Conservation (phyloP, 345 rosid genomes). For the Salix purpurea region DNA sequence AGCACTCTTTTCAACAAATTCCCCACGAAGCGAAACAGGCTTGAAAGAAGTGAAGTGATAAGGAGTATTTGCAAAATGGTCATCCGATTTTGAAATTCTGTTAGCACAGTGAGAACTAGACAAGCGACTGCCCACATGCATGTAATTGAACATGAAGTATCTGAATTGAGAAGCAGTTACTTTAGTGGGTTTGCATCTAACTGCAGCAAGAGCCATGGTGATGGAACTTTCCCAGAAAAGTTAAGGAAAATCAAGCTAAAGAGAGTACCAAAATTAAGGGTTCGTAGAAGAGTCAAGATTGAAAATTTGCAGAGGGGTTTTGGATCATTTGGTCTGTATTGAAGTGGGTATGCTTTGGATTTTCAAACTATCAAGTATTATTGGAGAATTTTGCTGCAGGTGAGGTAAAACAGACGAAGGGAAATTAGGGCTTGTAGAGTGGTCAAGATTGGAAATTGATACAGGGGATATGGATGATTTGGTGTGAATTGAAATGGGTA, state of each 20-base stretch:
- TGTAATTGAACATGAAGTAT: conserved; percentile 47
- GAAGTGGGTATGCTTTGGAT: conserved; percentile 8
- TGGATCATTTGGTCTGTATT: conserved; percentile 9
- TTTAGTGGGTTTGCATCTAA: conserved; percentile 59
- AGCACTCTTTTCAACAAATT: conserved; percentile 43
- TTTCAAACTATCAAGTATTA: background rate
- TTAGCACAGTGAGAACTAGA: conserved; percentile 34
- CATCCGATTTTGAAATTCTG: conserved; percentile 43
- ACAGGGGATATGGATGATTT: conserved; percentile 1
- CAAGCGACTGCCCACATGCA: conserved; percentile 52
- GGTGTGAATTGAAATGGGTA: conserved; percentile 8
- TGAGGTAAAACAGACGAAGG: background rate
- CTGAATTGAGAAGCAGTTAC: conserved; percentile 65
- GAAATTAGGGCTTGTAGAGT: background rate
- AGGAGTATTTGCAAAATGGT: conserved; percentile 38
- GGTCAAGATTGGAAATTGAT: background rate
- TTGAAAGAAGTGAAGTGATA: conserved; percentile 48
- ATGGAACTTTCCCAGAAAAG: conserved; percentile 7
- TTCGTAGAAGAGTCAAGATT: background rate
- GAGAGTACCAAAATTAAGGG: background rate
- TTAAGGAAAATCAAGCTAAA: conserved; percentile 3
- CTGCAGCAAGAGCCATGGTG: conserved; percentile 58
- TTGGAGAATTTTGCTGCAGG: background rate
- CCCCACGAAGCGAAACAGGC: conserved; percentile 57
- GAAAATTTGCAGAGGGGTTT: background rate